phyloP scores from a whole-genome alignment of 768 basidiomycete genomes.

The Lactifluus rugatus region DNA sequence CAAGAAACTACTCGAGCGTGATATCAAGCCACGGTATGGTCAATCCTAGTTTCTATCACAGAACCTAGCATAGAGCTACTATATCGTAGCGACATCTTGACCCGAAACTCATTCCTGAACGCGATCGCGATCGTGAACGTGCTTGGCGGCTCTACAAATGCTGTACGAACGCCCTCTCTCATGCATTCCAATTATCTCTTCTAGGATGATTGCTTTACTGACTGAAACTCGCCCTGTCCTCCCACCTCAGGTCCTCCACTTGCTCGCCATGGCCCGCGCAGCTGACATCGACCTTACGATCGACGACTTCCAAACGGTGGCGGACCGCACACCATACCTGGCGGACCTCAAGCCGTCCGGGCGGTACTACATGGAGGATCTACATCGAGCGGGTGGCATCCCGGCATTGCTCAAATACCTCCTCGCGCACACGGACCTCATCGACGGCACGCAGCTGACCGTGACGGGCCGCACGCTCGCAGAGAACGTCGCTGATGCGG shows the following conservation, averaged over 20 bases:
- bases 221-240: too few species aligned
- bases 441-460: slow-evolving; percentile 76
- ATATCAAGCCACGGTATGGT: slow-evolving; percentile 69
- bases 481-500: slow-evolving; percentile 73
- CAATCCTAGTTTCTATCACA: background rate
- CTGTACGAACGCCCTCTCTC: slow-evolving; percentile 32
- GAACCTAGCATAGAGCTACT: background rate
- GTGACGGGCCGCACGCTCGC: slow-evolving; percentile 88
- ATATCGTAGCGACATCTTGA: slow-evolving; percentile 46
- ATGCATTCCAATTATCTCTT: too few species aligned
- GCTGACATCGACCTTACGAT: slow-evolving; percentile 65
- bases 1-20: slow-evolving; percentile 60
- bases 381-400: slow-evolving; percentile 77
- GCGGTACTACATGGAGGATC: slow-evolving; percentile 83
- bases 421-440: slow-evolving; percentile 63
- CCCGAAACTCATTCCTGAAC: slow-evolving; percentile 67
- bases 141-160: slow-evolving; percentile 83
- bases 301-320: slow-evolving; percentile 78
- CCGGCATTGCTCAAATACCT: slow-evolving; percentile 81
- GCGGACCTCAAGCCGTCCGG: slow-evolving; percentile 84
- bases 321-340: slow-evolving; percentile 73
- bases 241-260: slow-evolving; percentile 55
- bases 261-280: slow-evolving; percentile 78
- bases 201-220: too few species aligned
- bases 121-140: slow-evolving; percentile 73